Evolutionary conservation across 768 basidiomycete species (phyloP), one percentile per base, ranked within the genome.

Genomic region (Tulasnella sp.): DNA sequence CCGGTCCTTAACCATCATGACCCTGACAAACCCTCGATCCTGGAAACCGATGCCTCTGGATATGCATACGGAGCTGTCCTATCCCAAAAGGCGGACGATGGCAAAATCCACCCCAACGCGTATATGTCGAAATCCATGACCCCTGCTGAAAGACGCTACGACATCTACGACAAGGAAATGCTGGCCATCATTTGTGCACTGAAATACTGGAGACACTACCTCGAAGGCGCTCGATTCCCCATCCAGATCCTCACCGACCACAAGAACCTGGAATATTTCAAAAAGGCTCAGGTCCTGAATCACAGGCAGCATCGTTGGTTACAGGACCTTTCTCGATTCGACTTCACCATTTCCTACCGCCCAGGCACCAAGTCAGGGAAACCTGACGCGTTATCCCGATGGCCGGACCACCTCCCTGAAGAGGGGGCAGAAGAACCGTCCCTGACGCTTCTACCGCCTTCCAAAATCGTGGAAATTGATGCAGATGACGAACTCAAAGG

Each of bases 271-370:
- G 46, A 78, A 44, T 76, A 81, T 73, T 80, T 82, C 72, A 23
- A 46, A 15, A 79, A 73, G 57, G 46, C 77, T 23, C 37, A 79
- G 32, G 75, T 42, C 29, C 77, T 80, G 13, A 79, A 42, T 55
- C 55, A 69, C 5, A 42, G 82, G 39, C 82, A 82, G 78, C 79
- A 80, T 5, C 77, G 79, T 10, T 82, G 82, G 82, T 72, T 39
- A 29, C 73, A 78, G 11, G 78, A 78, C 72, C 13, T 82, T 2
- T 61, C 75, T 0, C 18, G 72, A 9, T 80, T 82, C 75, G 71
- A 82, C 78, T 82, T 81, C 82, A 73, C 26, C 5, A 44, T 80
- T 26, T 9, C 46, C 1, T 71, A 79, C 57, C 3, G 61, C 6
- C 80, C 78, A 35, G 80, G 79, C 1, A 11, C 32, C 13, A 39